Percentiles rank a stretch among this genome's conserved stretches.
phyloP scores from a whole-genome alignment of 2,329 filamentous ascomycete species.

The Botrytis squamosa region DNA sequence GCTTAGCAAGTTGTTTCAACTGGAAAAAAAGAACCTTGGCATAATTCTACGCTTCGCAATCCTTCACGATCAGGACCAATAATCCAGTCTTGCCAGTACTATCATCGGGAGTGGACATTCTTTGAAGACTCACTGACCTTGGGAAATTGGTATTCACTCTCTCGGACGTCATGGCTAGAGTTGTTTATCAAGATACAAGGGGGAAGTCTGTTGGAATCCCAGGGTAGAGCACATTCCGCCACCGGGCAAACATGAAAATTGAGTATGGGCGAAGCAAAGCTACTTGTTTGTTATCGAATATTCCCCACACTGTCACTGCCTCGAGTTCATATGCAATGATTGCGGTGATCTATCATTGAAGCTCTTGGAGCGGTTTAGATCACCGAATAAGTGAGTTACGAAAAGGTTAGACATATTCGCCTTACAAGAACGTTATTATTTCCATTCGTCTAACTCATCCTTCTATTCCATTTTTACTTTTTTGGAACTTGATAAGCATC shows the following conservation, averaged over 20 bases:
- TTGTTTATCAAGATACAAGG: not conserved
- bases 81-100: not conserved
- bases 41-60: not conserved
- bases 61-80: not conserved
- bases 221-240: not conserved
- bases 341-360: not conserved
- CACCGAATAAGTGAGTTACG: not conserved
- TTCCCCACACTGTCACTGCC: not conserved
- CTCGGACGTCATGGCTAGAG: not conserved
- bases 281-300: not conserved
- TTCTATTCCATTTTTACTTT: not conserved
- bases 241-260: not conserved
- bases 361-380: not conserved
- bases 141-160: not conserved
- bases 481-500: constrained; percentile 6
- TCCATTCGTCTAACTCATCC: not conserved
- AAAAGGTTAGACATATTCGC: not conserved
- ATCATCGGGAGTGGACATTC: not conserved
- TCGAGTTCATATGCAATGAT: not conserved
- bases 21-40: not conserved
- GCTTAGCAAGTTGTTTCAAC: constrained; percentile 12
- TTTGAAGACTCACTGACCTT: not conserved
- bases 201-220: not conserved
- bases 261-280: not conserved
- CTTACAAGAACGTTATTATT: not conserved